Base-by-base conservation (phyloP, 495 filamentous ascomycete species). In the Neurospora cerealis region DNA sequence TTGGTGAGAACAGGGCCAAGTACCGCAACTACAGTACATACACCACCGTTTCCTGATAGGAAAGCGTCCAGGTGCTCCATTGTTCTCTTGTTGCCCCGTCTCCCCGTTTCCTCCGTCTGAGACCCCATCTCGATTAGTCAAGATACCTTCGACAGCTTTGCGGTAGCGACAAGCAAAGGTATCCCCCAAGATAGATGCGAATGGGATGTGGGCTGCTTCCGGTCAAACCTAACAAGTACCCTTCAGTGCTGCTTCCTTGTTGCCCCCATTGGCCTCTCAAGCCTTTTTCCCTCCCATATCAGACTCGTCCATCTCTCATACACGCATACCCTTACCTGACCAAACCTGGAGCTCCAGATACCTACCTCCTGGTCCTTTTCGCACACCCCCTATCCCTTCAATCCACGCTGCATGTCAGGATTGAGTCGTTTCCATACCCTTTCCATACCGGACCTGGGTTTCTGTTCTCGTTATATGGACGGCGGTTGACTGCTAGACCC, bases 181-280 rank as follows among this genome's bases (percentile, higher is more conserved):
- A 54, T 62, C 28, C 54, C 54, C 24, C 24, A 66, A 34, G 54
- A 32, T 17, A 62, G 32, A 24, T 69, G 24, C 11, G 48, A 71
- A 60, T 71, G 74, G 41, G 71, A 73, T 40, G 73, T 32, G 19
- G 72, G 76, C 74, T 78, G 76, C 75, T 74, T 78, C 74, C 76
- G 73, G 74, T 66, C 66, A 72, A 73, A 60, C 72, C 62, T 74
- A 70, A 66, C 54, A 66, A 66, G 28, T 66, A 66, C 54, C 24
- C 54, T 32, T 66, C 54, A 36, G 54, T 66, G 54, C 54, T 66
- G 17, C 54, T 66, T 66, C 54, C 54, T 66, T 34, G 54, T 66
- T 19, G 54, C 54, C 15, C 54, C 54, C 54, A 32, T 32, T 34
- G 24, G 54, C 28, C 54, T 66, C 28, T 66, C 54, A 15, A 10